Percentiles rank a stretch among this genome's conserved stretches.
phyloP scores from a whole-genome alignment of 2,329 filamentous ascomycete genomes.

The Aspergillus niger region DNA sequence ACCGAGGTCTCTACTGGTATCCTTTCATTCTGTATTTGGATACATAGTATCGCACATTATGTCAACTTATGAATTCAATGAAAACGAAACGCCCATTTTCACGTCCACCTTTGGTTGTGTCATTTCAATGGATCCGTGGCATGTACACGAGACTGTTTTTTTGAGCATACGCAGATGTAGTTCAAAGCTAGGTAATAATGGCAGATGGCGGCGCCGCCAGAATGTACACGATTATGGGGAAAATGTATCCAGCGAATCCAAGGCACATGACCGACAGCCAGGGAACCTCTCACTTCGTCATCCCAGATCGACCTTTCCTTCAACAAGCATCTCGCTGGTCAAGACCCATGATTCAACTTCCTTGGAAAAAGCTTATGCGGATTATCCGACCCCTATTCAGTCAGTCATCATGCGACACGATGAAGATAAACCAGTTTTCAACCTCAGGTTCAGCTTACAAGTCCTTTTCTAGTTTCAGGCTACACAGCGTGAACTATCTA shows the following conservation, averaged over 20 bases:
- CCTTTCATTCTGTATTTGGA: too few relatives aligned
- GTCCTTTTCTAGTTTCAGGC: neutral
- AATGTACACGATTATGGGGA: neutral
- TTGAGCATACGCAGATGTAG: too few relatives aligned
- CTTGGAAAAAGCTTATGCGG: neutral
- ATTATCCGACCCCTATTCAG: neutral
- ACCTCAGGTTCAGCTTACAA: neutral
- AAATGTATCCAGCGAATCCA: neutral
- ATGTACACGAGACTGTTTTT: too few relatives aligned
- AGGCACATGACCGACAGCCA: neutral
- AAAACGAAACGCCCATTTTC: too few relatives aligned
- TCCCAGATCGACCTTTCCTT: neutral
- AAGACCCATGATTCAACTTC: neutral
- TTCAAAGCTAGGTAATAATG: neutral
- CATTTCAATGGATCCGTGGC: too few relatives aligned
- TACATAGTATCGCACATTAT: too few relatives aligned
- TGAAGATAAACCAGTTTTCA: neutral
- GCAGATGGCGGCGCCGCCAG: neutral
- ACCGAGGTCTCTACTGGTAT: too few relatives aligned
- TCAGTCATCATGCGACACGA: neutral
- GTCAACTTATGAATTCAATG: too few relatives aligned
- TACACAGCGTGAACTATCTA: neutral
- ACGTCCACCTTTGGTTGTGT: too few relatives aligned
- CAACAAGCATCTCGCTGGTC: neutral
- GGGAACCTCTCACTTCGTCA: neutral